phyloP scores from a whole-genome alignment of 2,329 filamentous ascomycete species.

The Aspergillus ustus region DNA sequence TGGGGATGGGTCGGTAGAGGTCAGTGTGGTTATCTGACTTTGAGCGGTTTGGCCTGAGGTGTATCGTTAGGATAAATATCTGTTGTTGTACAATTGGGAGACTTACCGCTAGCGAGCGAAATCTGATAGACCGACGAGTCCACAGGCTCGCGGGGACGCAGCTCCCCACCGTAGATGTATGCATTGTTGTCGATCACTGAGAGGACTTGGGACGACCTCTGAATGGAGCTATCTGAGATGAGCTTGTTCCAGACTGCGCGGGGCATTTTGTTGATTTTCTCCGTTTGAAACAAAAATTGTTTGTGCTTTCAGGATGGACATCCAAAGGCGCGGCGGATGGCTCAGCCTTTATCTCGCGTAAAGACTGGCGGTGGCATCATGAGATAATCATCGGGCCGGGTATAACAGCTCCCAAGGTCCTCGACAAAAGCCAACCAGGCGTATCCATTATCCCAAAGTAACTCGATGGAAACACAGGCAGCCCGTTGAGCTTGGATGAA shows the following conservation, averaged over 20 bases:
- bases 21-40: constrained; percentile 36
- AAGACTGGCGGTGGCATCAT: not conserved
- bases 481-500: no score
- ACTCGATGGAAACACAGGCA: no score
- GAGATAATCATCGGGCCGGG: not conserved
- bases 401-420: not conserved
- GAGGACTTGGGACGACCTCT: constrained; percentile 74
- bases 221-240: constrained; percentile 27
- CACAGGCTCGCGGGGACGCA: constrained; percentile 66
- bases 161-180: constrained; percentile 79
- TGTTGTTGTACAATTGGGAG: no score
- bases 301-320: not conserved
- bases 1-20: constrained; percentile 45
- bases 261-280: constrained; percentile 4
- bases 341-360: not conserved
- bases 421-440: not conserved
- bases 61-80: not conserved
- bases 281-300: not conserved
- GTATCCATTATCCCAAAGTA: no score
- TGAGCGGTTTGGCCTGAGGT: not conserved
- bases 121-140: constrained; percentile 75
- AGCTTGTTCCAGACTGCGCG: constrained; percentile 31
- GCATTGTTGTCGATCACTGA: constrained; percentile 63
- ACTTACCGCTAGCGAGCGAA: constrained; percentile 47
- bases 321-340: no score